phyloP scores from a whole-genome alignment of 2,329 filamentous ascomycete species.

The Penicillium sp. region DNA sequence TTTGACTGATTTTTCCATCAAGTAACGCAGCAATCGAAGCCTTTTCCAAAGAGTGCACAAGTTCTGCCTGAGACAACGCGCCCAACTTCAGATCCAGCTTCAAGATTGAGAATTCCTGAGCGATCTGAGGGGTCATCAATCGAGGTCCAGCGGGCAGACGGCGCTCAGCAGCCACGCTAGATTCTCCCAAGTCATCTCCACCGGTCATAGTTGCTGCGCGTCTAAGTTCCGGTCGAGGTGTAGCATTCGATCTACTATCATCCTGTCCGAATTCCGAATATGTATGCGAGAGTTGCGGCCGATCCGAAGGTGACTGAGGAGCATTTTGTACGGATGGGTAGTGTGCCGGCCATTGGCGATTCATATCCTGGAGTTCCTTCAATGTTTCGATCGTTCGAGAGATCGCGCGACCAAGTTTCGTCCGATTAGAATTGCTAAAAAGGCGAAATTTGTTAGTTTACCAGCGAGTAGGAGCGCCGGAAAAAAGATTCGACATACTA shows the following conservation, averaged over 20 bases:
- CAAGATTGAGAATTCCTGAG: slow-evolving; percentile 91
- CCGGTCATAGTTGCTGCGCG: slow-evolving; percentile 75
- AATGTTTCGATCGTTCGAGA: slow-evolving; percentile 82
- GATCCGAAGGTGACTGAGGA: slow-evolving; percentile 36
- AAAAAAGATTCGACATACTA: slow-evolving; percentile 56
- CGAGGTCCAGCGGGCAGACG: slow-evolving; percentile 71
- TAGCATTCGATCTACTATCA: slow-evolving; percentile 31
- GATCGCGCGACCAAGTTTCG: slow-evolving; percentile 83
- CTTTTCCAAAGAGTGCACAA: slow-evolving; percentile 95
- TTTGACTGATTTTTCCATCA: slow-evolving; percentile 92
- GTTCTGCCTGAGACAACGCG: slow-evolving; percentile 78
- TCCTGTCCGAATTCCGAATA: slow-evolving; percentile 40
- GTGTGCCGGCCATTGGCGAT: slow-evolving; percentile 88
- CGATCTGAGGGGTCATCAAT: slow-evolving; percentile 87
- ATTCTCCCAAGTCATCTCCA: slow-evolving; percentile 65
- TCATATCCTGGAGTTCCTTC: slow-evolving; percentile 83
- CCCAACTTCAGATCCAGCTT: slow-evolving; percentile 95
- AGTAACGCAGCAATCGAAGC: slow-evolving; percentile 84
- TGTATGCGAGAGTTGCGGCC: slow-evolving; percentile 41
- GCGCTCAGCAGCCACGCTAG: slow-evolving; percentile 70
- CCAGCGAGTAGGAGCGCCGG: background rate
- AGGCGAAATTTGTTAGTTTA: slow-evolving; percentile 22
- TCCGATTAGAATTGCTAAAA: slow-evolving; percentile 78
- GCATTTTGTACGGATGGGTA: slow-evolving; percentile 69
- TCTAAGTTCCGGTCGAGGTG: slow-evolving; percentile 58